Conservation (phyloP, 73 alveolate genomes). For the Breviolum minutum region DNA sequence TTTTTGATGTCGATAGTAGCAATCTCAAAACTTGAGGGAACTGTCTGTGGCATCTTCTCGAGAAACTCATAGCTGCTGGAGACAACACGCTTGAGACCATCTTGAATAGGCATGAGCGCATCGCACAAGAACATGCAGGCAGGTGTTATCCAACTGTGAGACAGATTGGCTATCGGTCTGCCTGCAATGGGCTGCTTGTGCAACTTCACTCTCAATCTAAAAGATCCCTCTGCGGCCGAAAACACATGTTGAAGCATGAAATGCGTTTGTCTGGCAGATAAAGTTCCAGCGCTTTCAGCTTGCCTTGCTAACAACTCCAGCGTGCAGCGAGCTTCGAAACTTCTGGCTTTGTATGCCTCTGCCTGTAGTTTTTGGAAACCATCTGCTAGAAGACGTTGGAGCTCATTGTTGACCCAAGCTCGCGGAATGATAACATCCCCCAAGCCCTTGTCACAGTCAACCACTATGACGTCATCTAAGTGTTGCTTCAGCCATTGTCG, state of each 20-base stretch:
- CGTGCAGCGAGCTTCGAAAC: slow-evolving; percentile 41
- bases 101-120: neutral
- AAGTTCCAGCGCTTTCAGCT: neutral
- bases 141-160: slow-evolving; percentile 37
- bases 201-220: slow-evolving; percentile 30
- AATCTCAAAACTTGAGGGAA: neutral
- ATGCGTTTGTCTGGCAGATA: neutral
- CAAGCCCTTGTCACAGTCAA: slow-evolving; percentile 8
- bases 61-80: slow-evolving; percentile 21
- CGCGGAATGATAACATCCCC: slow-evolving; percentile 18
- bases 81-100: neutral
- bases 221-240: neutral
- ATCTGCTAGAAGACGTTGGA: neutral
- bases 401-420: slow-evolving; percentile 5
- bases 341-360: neutral
- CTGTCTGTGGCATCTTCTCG: neutral
- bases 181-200: slow-evolving; percentile 32
- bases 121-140: slow-evolving; percentile 25
- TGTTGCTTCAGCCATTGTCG: slow-evolving; percentile 50
- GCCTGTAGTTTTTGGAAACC: neutral
- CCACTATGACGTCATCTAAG: neutral
- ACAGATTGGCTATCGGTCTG: slow-evolving; percentile 29
- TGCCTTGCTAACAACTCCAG: neutral
- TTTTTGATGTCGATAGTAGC: slow-evolving; percentile 48
- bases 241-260: neutral